Conservation (phyloP, 164 flowering plant genomes). For the Cinnamomum micranthum region DNA sequence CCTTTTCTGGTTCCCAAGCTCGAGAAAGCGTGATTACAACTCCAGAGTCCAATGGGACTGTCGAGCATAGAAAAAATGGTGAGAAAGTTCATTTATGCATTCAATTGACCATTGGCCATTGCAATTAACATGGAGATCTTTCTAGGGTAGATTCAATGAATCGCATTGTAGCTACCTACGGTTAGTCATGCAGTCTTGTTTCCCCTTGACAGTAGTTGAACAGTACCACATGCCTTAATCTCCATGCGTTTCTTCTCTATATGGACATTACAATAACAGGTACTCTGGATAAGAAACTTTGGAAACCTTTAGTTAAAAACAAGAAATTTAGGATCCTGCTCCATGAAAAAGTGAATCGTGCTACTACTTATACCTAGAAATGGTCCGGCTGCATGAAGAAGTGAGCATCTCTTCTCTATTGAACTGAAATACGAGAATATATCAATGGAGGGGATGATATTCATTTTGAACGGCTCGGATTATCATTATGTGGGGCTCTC, state of each 20-base stretch:
- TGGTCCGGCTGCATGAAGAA: too few species aligned
- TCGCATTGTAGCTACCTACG: slow-evolving; percentile 9
- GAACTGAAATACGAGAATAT: too few species aligned
- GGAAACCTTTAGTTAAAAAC: not conserved
- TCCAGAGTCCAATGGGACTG: slow-evolving; percentile 16
- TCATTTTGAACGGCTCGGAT: too few species aligned
- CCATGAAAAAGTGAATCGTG: too few species aligned
- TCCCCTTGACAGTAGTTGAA: not conserved
- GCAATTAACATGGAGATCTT: slow-evolving; percentile 14
- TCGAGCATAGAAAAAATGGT: slow-evolving; percentile 6
- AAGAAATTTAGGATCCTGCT: too few species aligned
- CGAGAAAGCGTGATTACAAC: slow-evolving; percentile 10
- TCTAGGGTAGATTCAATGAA: slow-evolving; percentile 2
- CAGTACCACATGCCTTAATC: not conserved
- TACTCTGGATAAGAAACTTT: not conserved
- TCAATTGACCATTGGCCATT: slow-evolving; percentile 8
- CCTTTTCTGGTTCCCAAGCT: slow-evolving; percentile 15
- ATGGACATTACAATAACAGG: not conserved
- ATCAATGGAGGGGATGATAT: too few species aligned
- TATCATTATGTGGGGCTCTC: too few species aligned
- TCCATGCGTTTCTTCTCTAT: not conserved
- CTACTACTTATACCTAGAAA: too few species aligned
- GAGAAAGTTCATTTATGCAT: slow-evolving; percentile 6
- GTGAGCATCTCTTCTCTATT: too few species aligned
- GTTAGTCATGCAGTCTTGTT: not conserved